A percentile compares a stretch with the other conserved stretches of the same genome.
Conservation (phyloP, 345 rosid genomes). For the Hypericum perforatum region DNA sequence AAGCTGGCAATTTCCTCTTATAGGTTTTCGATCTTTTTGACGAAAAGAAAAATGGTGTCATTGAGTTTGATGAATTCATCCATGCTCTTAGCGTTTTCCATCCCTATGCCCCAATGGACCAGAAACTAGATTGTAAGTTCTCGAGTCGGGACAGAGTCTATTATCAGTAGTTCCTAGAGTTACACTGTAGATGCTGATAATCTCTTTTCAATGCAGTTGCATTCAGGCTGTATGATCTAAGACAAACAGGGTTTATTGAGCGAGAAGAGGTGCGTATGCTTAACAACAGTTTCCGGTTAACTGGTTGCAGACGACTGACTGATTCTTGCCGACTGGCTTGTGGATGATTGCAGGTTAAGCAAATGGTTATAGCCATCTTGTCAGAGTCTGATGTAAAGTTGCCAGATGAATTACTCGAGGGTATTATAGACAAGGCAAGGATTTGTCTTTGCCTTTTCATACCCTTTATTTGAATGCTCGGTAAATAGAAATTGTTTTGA, state of each 20-base stretch:
- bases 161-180: constrained; percentile 3
- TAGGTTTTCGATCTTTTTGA: constrained; percentile 80
- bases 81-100: constrained; percentile 72
- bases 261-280: constrained; percentile 59
- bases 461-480: too few species aligned
- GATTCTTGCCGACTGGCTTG: neutral
- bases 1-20: neutral
- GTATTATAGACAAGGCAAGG: constrained; percentile 60
- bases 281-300: neutral
- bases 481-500: neutral
- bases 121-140: constrained; percentile 68
- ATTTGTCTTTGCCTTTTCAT: neutral
- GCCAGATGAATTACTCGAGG: constrained; percentile 49
- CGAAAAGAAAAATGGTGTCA: constrained; percentile 78
- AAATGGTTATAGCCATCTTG: constrained; percentile 72
- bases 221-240: constrained; percentile 72
- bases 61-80: constrained; percentile 80
- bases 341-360: constrained; percentile 47
- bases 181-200: neutral
- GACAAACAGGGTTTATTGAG: constrained; percentile 77
- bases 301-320: neutral
- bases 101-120: constrained; percentile 59
- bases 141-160: constrained; percentile 1
- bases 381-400: constrained; percentile 51
- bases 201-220: constrained; percentile 50